Evolutionary conservation across 1,139 yeast genomes (phyloP).

Genomic region (Pichia sp.): DNA sequence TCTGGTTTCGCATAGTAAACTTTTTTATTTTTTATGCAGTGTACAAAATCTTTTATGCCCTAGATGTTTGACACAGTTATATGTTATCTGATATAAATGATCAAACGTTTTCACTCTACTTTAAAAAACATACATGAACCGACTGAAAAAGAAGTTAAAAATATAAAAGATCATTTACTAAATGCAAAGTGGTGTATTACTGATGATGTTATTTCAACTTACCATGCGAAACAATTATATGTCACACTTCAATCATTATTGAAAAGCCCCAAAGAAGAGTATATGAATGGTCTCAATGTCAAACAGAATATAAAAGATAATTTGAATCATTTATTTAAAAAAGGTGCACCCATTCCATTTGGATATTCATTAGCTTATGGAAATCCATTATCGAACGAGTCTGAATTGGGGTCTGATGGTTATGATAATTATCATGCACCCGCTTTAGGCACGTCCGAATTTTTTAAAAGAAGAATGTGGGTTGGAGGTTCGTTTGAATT

Average conservation of each 20-base stretch:
- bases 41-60: neutral
- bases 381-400: constrained; percentile 47
- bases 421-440: constrained; percentile 83
- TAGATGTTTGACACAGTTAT: neutral
- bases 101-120: neutral
- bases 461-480: constrained; percentile 72
- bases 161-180: constrained; percentile 13
- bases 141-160: constrained; percentile 3
- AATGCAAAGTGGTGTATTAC: constrained; percentile 18
- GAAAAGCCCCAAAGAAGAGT: constrained; percentile 6
- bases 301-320: neutral
- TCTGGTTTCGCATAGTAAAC: neutral
- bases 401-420: constrained; percentile 59
- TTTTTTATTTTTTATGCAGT: too few species aligned
- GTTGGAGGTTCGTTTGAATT: constrained; percentile 57
- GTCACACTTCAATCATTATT: constrained; percentile 25
- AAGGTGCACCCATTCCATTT: constrained; percentile 30
- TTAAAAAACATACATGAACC: neutral
- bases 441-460: constrained; percentile 16
- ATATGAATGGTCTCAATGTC: constrained; percentile 12
- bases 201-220: constrained; percentile 26
- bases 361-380: constrained; percentile 69
- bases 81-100: neutral
- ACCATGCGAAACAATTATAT: constrained; percentile 22
- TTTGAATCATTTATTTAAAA: constrained; percentile 13